A percentile compares a stretch with the other conserved stretches of the same genome.
Evolutionary conservation across 352 stramenopile species (phyloP).

Genomic region (Blastocystis sp.): DNA sequence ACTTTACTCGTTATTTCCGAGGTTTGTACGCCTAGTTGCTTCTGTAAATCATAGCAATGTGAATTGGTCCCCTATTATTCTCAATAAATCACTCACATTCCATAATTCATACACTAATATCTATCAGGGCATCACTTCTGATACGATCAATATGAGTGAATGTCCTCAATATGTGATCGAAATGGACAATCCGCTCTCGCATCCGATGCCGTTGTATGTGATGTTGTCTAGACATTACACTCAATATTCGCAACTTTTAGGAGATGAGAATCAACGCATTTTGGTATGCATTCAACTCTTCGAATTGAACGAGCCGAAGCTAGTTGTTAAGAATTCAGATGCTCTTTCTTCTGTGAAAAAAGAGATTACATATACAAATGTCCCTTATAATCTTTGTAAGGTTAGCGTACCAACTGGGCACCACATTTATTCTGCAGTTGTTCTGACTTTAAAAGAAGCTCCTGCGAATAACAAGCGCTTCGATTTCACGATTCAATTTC

Average conservation of each 20-base stretch:
- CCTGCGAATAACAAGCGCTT: not conserved
- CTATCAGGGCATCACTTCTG: conserved; percentile 75
- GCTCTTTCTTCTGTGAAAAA: not conserved
- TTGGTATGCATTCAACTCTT: not conserved
- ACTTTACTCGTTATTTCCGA: conserved; percentile 82
- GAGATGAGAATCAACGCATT: not conserved
- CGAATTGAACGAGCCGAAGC: not conserved
- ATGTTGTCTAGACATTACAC: conserved; percentile 85
- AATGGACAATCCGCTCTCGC: conserved; percentile 69
- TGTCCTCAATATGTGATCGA: conserved; percentile 86
- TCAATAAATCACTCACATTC: conserved; percentile 68
- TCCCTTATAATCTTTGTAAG: not conserved
- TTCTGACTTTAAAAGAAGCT: not conserved
- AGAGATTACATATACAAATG: conserved; percentile 13
- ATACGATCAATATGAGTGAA: conserved; percentile 81
- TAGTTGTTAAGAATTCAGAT: conserved; percentile 16
- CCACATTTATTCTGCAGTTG: not conserved
- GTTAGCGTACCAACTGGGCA: not conserved
- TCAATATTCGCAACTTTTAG: conserved; percentile 66
- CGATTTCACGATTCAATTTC: conserved; percentile 11
- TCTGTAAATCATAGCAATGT: conserved; percentile 68
- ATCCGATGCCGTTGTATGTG: conserved; percentile 75
- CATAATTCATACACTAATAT: conserved; percentile 77
- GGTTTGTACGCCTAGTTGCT: conserved; percentile 70
- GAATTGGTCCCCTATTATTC: conserved; percentile 87